These are phyloP conservation scores for Penicillium cataractarum DNA, from an alignment of 495 filamentous ascomycete species.

Conservation along the genomic window DNA sequence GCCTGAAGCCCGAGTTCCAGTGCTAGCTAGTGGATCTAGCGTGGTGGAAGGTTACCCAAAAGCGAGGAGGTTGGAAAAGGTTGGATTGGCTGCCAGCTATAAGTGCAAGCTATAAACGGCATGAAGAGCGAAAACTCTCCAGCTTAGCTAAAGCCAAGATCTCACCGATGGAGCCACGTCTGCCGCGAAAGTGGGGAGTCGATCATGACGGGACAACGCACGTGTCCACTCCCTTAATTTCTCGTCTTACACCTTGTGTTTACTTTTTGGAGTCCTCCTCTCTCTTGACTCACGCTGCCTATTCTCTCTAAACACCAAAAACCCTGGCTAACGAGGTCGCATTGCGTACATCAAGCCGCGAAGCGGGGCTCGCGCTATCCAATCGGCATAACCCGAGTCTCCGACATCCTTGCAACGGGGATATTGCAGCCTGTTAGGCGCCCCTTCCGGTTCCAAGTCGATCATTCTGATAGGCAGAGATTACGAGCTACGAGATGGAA, in stretches of 20 bases:
- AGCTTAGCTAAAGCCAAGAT: background rate
- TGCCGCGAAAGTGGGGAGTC: slow-evolving; percentile 17
- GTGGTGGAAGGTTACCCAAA: background rate
- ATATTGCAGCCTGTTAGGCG: background rate
- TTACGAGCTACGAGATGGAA: slow-evolving; percentile 19
- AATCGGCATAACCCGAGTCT: background rate
- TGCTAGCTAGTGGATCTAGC: background rate
- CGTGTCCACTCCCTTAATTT: slow-evolving; percentile 10
- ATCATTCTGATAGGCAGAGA: slow-evolving; percentile 3
- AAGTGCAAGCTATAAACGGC: background rate
- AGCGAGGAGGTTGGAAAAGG: background rate
- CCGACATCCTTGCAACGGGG: background rate
- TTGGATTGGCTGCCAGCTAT: background rate
- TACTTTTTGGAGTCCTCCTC: background rate
- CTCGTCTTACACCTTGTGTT: background rate
- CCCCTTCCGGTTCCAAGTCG: background rate
- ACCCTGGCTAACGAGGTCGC: background rate
- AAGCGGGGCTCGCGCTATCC: slow-evolving; percentile 6
- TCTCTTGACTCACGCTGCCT: background rate
- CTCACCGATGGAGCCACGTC: slow-evolving; percentile 22
- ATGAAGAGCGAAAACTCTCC: slow-evolving; percentile 4
- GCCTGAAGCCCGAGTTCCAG: background rate
- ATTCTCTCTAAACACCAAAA: too few relatives aligned
- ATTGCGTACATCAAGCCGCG: background rate
- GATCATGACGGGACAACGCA: slow-evolving; percentile 15